phyloP scores from a whole-genome alignment of 1,139 yeast species.

The Yamadazyma conglobata region DNA sequence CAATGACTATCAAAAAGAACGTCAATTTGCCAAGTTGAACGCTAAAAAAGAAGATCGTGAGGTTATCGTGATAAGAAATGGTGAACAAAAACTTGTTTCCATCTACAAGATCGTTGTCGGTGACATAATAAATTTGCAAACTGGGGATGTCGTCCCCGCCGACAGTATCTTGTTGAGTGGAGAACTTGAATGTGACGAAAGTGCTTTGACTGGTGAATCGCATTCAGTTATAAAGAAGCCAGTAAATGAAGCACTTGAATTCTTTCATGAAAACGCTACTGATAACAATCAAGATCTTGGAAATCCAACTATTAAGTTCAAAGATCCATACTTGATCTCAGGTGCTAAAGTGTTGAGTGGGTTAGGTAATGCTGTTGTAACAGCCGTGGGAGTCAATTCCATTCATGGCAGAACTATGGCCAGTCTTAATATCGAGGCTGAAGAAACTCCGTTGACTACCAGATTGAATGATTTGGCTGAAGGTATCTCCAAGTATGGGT shows the following conservation, averaged over 20 bases:
- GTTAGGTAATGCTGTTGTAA: constrained; percentile 78
- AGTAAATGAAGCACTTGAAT: constrained; percentile 44
- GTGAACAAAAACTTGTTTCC: constrained; percentile 64
- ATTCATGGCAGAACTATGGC: constrained; percentile 90
- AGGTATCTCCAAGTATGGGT: constrained; percentile 91
- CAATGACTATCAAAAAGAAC: constrained; percentile 94
- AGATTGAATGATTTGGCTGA: constrained; percentile 82
- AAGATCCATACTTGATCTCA: constrained; percentile 82
- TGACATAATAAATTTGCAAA: constrained; percentile 75
- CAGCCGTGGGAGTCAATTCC: constrained; percentile 88
- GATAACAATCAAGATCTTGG: constrained; percentile 47
- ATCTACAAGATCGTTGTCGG: constrained; percentile 82
- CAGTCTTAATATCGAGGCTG: constrained; percentile 69
- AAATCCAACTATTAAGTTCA: constrained; percentile 34
- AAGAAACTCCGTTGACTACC: constrained; percentile 84
- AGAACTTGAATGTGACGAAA: constrained; percentile 84
- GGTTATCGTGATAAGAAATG: constrained; percentile 72
- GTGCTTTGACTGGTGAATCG: constrained; percentile 92
- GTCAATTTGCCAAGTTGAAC: constrained; percentile 86
- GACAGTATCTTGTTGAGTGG: constrained; percentile 81
- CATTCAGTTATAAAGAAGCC: constrained; percentile 70
- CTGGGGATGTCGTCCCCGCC: constrained; percentile 93
- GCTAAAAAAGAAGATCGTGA: constrained; percentile 83
- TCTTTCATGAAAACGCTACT: constrained; percentile 27
- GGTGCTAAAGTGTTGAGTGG: constrained; percentile 90